phyloP scores from a whole-genome alignment of 805 yeast species.

The Debaryomyces prosopidis region DNA sequence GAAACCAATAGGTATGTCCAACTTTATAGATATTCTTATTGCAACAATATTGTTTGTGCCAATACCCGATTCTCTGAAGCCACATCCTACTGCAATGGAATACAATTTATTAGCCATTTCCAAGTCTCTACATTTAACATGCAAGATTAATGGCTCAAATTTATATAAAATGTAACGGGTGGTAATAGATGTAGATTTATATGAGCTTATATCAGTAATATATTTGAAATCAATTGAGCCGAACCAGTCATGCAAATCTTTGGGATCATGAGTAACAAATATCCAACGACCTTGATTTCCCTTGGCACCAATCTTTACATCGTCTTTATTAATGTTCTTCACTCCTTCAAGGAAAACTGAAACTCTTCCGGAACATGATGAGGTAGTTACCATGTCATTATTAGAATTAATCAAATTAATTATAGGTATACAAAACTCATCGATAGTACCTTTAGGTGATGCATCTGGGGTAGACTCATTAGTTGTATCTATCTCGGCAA shows the following conservation, averaged over 20 bases:
- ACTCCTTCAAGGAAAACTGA: slow-evolving; percentile 79
- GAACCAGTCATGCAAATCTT: slow-evolving; percentile 51
- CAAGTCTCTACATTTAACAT: slow-evolving; percentile 72
- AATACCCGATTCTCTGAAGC: slow-evolving; percentile 85
- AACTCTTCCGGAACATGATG: slow-evolving; percentile 86
- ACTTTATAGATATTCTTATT: slow-evolving; percentile 66
- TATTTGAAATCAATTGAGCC: slow-evolving; percentile 24
- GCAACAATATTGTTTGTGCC: slow-evolving; percentile 80
- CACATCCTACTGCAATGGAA: slow-evolving; percentile 76
- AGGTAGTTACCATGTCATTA: slow-evolving; percentile 75
- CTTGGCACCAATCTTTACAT: slow-evolving; percentile 66
- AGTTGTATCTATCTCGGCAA: slow-evolving; percentile 51
- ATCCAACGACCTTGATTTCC: slow-evolving; percentile 87
- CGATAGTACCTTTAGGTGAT: slow-evolving; percentile 91
- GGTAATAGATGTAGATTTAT: slow-evolving; percentile 6
- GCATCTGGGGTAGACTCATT: slow-evolving; percentile 51
- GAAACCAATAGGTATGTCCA: slow-evolving; percentile 78
- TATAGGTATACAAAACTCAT: slow-evolving; percentile 68
- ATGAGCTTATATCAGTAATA: slow-evolving; percentile 2
- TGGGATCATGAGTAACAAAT: slow-evolving; percentile 69
- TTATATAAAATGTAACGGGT: slow-evolving; percentile 68
- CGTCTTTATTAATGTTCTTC: slow-evolving; percentile 32
- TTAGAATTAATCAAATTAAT: slow-evolving; percentile 66
- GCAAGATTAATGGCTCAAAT: slow-evolving; percentile 83
- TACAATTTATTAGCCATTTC: slow-evolving; percentile 61